Conservation (phyloP, 306 rosid species). For the Vachellia pachyceras region DNA sequence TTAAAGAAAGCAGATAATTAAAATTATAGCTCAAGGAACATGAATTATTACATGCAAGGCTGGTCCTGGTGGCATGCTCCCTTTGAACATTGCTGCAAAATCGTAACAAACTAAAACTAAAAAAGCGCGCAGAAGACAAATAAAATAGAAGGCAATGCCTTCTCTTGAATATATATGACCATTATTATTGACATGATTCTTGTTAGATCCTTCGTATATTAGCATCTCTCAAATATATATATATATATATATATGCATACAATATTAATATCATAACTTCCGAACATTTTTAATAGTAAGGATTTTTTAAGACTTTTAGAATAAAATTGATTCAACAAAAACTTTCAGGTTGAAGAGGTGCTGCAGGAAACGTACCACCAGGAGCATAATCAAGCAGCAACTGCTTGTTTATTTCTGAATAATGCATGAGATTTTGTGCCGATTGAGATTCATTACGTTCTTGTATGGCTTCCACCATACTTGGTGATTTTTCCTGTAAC, state of each 20-base stretch:
- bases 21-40: neutral
- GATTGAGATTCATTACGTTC: neutral
- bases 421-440: neutral
- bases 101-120: neutral
- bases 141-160: too few species aligned
- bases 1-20: neutral
- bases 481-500: slow-evolving; percentile 10
- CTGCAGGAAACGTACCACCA: slow-evolving; percentile 12
- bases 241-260: neutral
- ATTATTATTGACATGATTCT: neutral
- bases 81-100: slow-evolving; percentile 21
- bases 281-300: too few species aligned
- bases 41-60: slow-evolving; percentile 21
- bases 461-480: neutral
- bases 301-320: too few species aligned
- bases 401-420: neutral
- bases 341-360: neutral
- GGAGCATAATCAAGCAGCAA: neutral
- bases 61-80: neutral
- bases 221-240: too few species aligned
- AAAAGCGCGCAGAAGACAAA: too few species aligned
- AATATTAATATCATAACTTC: neutral
- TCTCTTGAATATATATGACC: slow-evolving; percentile 10
- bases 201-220: neutral
- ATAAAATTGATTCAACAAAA: too few species aligned